Evolutionary conservation across 1,284 basidiomycete genomes (phyloP), one percentile per base, ranked within the genome.

Genomic region (Puccinia horiana): DNA sequence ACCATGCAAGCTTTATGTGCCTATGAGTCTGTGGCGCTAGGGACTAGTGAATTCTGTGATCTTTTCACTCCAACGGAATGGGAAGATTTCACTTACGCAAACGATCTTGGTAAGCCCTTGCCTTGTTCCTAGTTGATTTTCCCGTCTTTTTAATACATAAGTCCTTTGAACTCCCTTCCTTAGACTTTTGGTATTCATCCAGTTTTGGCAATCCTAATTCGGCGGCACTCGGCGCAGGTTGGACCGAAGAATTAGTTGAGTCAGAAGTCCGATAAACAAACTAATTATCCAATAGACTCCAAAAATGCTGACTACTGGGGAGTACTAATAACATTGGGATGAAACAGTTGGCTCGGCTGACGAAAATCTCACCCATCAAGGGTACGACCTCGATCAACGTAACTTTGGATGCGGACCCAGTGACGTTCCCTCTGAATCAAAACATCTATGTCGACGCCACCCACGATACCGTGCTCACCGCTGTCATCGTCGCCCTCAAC

Each of bases 401-500:
- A 5, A 96, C 94, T 0, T 88, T 95, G 35, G 89, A 94, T 84
- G 89, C 91, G 78, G 90, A 91, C 85, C 87, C 89, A 0, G 89
- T 89, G 32, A 93, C 90, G 0, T 95, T 95, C 91, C 94, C 94
- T 2, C 89, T 95, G 6, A 89, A 91, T 75, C 91, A 96, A 84
- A 90, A 89, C 82, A 88, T 96, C 61, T 96, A 95, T 84, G 94
- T 93, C 3, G 93, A 94, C 86, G 93, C 93, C 0, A 94, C 93
- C 0, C 93, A 94, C 83, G 93, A 94, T 73, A 84, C 85, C 74
- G 84, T 86, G 80, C 81, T 86, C 32, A 83, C 83, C 2, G 84
- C 85, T 26, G 83, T 86, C n/a, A 85, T 90, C 12, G 89, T 90
- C 2, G 89, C 91, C 0, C 87, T 92, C 86, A 92, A 92, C 86